Base-by-base conservation (phyloP, 345 rosid species). In the Lepidium africanum region DNA sequence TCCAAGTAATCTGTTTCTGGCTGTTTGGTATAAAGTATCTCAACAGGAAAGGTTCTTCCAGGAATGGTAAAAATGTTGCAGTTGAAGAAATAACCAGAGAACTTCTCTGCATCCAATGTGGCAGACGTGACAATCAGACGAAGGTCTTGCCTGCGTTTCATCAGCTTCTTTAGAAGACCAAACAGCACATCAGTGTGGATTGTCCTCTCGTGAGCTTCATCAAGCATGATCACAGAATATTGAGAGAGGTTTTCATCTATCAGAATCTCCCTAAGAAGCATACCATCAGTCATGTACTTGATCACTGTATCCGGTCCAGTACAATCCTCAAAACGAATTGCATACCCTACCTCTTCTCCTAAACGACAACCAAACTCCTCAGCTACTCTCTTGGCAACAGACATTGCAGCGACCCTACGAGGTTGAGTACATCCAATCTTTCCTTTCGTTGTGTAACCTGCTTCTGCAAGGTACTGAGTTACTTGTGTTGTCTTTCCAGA, bases 351-450 rank as follows among this genome's bases (percentile, higher is more conserved):
- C 63, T 90, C 96, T 68, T 90, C 91, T 38, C 93, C 91, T 50
- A 90, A 77, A 17, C 86, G 88, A 69, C 96, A 87, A 30, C 96
- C 96, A 81, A 90, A 84, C 82, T 90, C 96, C 76, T 87, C 92
- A 69, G 96, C 94, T 37, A 87, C 94, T 75, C 95, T 84, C 85
- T 87, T 86, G 10, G 93, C 96, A 15, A 90, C 96, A 66, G 94
- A 90, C 85, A 80, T 84, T 9, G 91, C 96, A 19, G 96, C 96
- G 49, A 87, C 94, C 68, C 94, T 81, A 49, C 88, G 90, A 65
- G 96, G 96, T 72, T 90, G 96, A 15, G 96, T 90, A 75, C 94
- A 87, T 12, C 88, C 94, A 51, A 87, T 90, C 79, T 86, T 90
- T 6, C 94, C 96, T 59, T 76, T 78, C 12, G 88, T 79, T 16